phyloP scores from a whole-genome alignment of 2,329 filamentous ascomycete genomes.

The Paecilomyces fulvus region DNA sequence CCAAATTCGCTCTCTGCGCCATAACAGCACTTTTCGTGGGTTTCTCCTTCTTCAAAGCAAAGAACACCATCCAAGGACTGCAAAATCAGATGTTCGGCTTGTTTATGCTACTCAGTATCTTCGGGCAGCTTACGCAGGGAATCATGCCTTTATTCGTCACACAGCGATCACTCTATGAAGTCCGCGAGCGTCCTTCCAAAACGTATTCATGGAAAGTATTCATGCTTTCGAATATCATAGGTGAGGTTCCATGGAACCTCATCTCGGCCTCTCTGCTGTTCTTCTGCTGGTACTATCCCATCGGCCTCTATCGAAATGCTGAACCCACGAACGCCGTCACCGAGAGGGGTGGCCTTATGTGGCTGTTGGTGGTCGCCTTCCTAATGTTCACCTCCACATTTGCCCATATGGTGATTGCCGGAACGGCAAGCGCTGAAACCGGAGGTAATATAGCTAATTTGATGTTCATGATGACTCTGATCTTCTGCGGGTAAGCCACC shows the following conservation, averaged over 20 bases:
- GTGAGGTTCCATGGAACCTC: conserved; percentile 61
- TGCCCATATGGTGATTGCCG: conserved; percentile 64
- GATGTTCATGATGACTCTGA: conserved; percentile 49
- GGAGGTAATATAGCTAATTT: conserved; percentile 56
- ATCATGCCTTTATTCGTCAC: conserved; percentile 54
- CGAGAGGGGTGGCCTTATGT: conserved; percentile 55
- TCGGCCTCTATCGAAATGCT: conserved; percentile 40
- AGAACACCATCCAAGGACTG: conserved; percentile 67
- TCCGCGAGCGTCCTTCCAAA: conserved; percentile 55
- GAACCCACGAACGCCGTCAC: conserved; percentile 29
- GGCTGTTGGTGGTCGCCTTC: conserved; percentile 57
- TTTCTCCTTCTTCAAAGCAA: conserved; percentile 69
- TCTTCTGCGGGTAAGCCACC: conserved; percentile 43
- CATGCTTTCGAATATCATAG: conserved; percentile 61
- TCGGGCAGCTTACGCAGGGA: conserved; percentile 50
- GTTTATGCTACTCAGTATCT: conserved; percentile 77
- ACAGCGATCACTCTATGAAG: conserved; percentile 52
- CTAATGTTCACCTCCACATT: conserved; percentile 66
- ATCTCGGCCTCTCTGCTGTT: conserved; percentile 56
- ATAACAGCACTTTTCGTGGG: conserved; percentile 68
- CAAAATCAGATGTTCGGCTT: conserved; percentile 89
- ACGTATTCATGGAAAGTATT: conserved; percentile 68
- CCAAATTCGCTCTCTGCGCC: conserved; percentile 62
- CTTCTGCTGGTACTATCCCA: conserved; percentile 60
- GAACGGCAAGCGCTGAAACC: conserved; percentile 59